These are phyloP conservation scores for Rhizoctonia solani DNA, from an alignment of 1,284 basidiomycete species.

Conservation along the genomic window DNA sequence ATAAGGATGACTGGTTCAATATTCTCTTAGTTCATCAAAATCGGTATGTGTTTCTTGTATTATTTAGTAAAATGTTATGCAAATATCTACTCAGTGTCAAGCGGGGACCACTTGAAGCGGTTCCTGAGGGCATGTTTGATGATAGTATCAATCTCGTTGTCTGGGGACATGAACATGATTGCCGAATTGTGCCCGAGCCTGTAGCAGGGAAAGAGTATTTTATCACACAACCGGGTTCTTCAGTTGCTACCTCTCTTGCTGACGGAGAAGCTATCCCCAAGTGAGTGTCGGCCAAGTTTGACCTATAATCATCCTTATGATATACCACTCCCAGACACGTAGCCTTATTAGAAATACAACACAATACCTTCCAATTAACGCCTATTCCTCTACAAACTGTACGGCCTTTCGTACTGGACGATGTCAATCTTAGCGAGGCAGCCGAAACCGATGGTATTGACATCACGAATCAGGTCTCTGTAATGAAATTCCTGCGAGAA, in stretches of 20 bases:
- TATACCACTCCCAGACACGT: slow-evolving; percentile 66
- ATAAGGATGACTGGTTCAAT: slow-evolving; percentile 95
- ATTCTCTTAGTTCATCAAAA: slow-evolving; percentile 95
- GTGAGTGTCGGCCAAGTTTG: slow-evolving; percentile 51
- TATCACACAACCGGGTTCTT: slow-evolving; percentile 94
- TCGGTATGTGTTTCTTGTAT: slow-evolving; percentile 58
- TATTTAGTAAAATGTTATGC: slow-evolving; percentile 11
- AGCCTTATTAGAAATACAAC: slow-evolving; percentile 81
- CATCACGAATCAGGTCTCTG: slow-evolving; percentile 76
- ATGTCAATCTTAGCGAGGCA: slow-evolving; percentile 73
- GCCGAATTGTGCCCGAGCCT: slow-evolving; percentile 85
- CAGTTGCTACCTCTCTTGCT: slow-evolving; percentile 89
- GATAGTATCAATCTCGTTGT: slow-evolving; percentile 92
- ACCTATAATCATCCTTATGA: slow-evolving; percentile 7
- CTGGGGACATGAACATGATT: slow-evolving; percentile 99
- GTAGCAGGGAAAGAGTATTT: slow-evolving; percentile 91
- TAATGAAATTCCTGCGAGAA: slow-evolving; percentile 76
- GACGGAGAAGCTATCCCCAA: slow-evolving; percentile 90
- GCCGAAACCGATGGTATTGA: slow-evolving; percentile 77
- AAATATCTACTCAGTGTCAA: slow-evolving; percentile 68
- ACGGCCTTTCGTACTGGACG: slow-evolving; percentile 92
- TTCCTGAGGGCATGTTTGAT: slow-evolving; percentile 97
- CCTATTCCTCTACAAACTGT: slow-evolving; percentile 89
- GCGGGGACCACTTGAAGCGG: slow-evolving; percentile 89
- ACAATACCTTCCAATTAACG: slow-evolving; percentile 83